phyloP scores from a whole-genome alignment of 345 rosid genomes.

The Cardamine occulta region DNA sequence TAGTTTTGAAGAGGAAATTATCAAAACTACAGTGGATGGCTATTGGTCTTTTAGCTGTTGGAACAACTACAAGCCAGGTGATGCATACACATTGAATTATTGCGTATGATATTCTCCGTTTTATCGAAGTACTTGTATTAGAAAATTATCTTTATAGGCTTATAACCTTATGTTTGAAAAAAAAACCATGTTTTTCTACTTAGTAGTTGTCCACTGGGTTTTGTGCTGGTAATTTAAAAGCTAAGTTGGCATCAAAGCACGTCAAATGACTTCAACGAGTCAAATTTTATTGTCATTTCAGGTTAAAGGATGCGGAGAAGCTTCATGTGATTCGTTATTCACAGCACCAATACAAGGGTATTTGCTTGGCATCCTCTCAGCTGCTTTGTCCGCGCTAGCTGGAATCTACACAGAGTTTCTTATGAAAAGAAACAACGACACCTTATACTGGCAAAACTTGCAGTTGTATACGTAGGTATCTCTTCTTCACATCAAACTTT shows the following conservation, averaged over 20 bases:
- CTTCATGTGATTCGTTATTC: conserved; percentile 80
- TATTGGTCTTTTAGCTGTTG: conserved; percentile 76
- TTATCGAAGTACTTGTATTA: background rate
- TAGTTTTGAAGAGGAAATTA: conserved; percentile 69
- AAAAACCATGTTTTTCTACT: no score
- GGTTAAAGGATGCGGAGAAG: conserved; percentile 93
- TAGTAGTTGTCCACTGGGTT: no score
- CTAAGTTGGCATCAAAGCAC: conserved; percentile 1
- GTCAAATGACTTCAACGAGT: background rate
- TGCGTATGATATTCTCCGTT: background rate
- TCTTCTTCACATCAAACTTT: conserved; percentile 41
- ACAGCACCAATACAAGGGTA: conserved; percentile 93
- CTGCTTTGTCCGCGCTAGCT: conserved; percentile 89
- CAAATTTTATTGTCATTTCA: conserved; percentile 34
- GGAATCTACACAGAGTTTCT: conserved; percentile 96
- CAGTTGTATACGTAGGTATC: conserved; percentile 93
- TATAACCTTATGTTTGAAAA: no score
- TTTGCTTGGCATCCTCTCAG: conserved; percentile 80
- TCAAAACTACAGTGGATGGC: conserved; percentile 91
- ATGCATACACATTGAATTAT: conserved; percentile 13
- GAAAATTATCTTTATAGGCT: background rate
- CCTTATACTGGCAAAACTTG: conserved; percentile 94
- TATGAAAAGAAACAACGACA: conserved; percentile 94
- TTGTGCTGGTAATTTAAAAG: background rate
- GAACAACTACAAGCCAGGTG: conserved; percentile 95